Evolutionary conservation across 306 rosid species (phyloP).

Genomic region (Dryas alaskensis): DNA sequence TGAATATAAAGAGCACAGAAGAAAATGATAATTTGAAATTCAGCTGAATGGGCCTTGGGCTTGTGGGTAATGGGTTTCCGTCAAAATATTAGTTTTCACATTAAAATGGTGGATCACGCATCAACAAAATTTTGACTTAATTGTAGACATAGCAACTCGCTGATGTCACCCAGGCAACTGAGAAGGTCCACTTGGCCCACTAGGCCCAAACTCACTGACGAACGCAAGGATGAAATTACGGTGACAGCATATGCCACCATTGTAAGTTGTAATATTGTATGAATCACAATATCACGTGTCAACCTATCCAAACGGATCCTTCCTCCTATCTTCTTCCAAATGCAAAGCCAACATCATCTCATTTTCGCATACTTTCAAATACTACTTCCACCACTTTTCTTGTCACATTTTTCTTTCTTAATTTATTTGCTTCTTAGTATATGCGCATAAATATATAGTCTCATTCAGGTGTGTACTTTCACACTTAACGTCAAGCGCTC

Average conservation of each 20-base stretch:
- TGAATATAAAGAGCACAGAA: too few relatives aligned
- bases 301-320: background rate
- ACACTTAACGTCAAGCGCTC: too few relatives aligned
- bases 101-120: too few relatives aligned
- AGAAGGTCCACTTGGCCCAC: background rate
- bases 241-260: background rate
- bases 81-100: too few relatives aligned
- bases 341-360: background rate
- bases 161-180: background rate
- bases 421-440: background rate
- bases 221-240: background rate
- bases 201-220: background rate
- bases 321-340: background rate
- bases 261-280: too few relatives aligned
- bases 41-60: too few relatives aligned
- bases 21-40: too few relatives aligned
- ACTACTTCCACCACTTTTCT: background rate
- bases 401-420: background rate
- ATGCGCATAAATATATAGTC: too few relatives aligned
- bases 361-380: background rate
- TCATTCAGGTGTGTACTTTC: too few relatives aligned
- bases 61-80: too few relatives aligned
- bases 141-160: too few relatives aligned
- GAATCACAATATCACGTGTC: background rate
- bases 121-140: too few relatives aligned